Evolutionary conservation across 306 rosid genomes (phyloP), one percentile per base, ranked within the genome.

Genomic region (Cucurbita ficifolia): DNA sequence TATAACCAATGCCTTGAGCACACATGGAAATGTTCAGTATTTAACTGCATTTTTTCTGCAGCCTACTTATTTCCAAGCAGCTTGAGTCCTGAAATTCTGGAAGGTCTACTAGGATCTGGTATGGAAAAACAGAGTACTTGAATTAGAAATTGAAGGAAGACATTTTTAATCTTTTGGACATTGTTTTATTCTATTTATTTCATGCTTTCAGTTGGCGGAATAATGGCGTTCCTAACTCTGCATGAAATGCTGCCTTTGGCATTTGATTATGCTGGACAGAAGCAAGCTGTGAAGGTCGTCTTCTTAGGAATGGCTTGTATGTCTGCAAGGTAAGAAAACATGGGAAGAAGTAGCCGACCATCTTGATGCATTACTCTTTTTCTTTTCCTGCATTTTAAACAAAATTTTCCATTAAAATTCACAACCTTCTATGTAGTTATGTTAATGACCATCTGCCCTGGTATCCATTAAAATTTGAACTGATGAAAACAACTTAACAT

Each of bases 211-310:
- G 98, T 93, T 77, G 98, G 96, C 60, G 96, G 98, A 70, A 96
- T 93, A 68, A 90, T 90, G 98, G 96, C 98, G 78, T 93, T 90
- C 75, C 81, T 93, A 75, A 90, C 98, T 40, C 88, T 93, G 76
- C 98, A 90, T 80, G 96, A 93, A 84, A 93, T 90, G 98, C 80
- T 93, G 82, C 96, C 96, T 13, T 69, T 93, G 86, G 98, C 98
- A 7, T 93, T 93, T 80, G 96, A 90, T 77, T 86, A 93, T 87
- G 98, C 98, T 10, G 96, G 96, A 74, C 91, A 79, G 82, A 93
- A 93, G 87, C 98, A 83, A 79, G 90, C 96, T 33, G 84, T 90
- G 50, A 93, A 93, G 85, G 96, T 96, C 2, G 96, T 93, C 61
- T 93, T 93, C 83, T 81, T 83, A 76, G 96, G 98, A 81, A 93